Conservation (phyloP, 768 basidiomycete genomes). For the Cubamyces lactineus region DNA sequence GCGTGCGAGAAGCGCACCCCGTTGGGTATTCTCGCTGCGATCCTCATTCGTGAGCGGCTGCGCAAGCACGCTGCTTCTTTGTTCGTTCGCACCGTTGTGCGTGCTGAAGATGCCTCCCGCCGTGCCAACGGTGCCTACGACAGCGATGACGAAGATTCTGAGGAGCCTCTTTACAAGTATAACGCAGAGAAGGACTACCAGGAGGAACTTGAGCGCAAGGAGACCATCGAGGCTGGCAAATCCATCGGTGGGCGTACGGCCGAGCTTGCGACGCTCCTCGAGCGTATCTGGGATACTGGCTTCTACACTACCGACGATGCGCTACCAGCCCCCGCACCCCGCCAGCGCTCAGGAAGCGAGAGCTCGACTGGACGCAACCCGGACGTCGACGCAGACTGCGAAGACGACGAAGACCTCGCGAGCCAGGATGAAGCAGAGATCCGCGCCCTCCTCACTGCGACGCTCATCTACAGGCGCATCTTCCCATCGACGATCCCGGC, state of each 20-base stretch:
- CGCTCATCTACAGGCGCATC: conserved; percentile 62
- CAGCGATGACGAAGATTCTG: conserved; percentile 24
- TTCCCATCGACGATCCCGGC: conserved; percentile 47
- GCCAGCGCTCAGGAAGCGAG: neutral
- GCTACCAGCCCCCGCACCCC: conserved; percentile 8
- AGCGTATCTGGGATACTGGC: conserved; percentile 55
- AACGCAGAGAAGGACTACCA: conserved; percentile 36
- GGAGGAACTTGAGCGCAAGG: conserved; percentile 46
- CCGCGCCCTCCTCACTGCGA: conserved; percentile 56
- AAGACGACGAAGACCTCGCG: conserved; percentile 34
- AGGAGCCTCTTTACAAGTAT: conserved; percentile 22
- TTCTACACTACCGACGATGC: conserved; percentile 39
- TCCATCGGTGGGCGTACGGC: conserved; percentile 64
- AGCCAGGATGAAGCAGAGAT: conserved; percentile 49
- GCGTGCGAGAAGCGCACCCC: conserved; percentile 36
- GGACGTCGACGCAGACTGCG: conserved; percentile 34
- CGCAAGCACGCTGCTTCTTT: conserved; percentile 54
- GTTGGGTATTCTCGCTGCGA: conserved; percentile 53
- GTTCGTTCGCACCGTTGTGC: conserved; percentile 53
- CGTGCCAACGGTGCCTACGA: conserved; percentile 5
- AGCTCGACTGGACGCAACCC: neutral
- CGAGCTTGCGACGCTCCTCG: conserved; percentile 56
- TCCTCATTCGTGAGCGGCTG: conserved; percentile 54
- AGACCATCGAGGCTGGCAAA: conserved; percentile 59
- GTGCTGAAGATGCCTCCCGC: conserved; percentile 18